These are phyloP conservation scores for Teratosphaeriaceae sp. DNA, from an alignment of 2,329 filamentous ascomycete species.

Conservation along the genomic window DNA sequence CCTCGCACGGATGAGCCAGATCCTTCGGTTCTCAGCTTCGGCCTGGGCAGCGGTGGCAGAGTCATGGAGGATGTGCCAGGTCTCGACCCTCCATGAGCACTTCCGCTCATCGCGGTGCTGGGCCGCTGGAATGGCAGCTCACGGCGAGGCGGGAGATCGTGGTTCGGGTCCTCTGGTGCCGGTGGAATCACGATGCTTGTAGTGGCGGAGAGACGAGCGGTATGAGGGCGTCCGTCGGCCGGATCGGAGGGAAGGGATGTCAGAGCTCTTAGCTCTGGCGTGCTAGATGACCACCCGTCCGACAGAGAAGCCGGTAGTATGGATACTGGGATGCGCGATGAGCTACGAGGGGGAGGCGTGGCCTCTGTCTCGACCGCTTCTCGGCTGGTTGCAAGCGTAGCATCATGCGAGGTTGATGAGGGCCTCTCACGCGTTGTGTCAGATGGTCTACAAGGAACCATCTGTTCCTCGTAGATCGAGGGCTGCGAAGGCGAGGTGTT, in stretches of 20 bases:
- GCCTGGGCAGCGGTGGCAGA: conserved; percentile 31
- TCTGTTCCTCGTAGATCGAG: conserved; percentile 5
- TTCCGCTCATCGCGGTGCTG: conserved; percentile 21
- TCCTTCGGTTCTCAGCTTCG: conserved; percentile 22
- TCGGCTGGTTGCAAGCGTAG: conserved; percentile 9
- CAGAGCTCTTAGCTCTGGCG: neutral
- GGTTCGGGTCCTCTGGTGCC: conserved; percentile 10
- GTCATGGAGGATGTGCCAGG: conserved; percentile 20
- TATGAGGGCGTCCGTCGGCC: conserved; percentile 2
- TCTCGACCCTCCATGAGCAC: conserved; percentile 12
- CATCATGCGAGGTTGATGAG: conserved; percentile 8
- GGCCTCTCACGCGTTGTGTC: conserved; percentile 6
- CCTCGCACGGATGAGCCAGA: neutral
- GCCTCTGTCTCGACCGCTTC: conserved; percentile 8
- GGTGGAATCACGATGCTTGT: conserved; percentile 11
- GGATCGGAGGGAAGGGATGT: conserved; percentile 1
- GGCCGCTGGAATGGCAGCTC: conserved; percentile 35
- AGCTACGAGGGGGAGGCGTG: neutral
- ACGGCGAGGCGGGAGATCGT: conserved; percentile 19
- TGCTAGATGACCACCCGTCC: conserved; percentile 3
- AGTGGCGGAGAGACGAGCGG: conserved; percentile 4
- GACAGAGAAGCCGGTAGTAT: neutral
- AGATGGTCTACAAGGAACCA: conserved; percentile 8
- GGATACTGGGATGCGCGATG: neutral
- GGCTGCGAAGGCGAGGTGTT: conserved; percentile 12